phyloP scores from a whole-genome alignment of 2,329 filamentous ascomycete genomes.

The Hortaea sp. region DNA sequence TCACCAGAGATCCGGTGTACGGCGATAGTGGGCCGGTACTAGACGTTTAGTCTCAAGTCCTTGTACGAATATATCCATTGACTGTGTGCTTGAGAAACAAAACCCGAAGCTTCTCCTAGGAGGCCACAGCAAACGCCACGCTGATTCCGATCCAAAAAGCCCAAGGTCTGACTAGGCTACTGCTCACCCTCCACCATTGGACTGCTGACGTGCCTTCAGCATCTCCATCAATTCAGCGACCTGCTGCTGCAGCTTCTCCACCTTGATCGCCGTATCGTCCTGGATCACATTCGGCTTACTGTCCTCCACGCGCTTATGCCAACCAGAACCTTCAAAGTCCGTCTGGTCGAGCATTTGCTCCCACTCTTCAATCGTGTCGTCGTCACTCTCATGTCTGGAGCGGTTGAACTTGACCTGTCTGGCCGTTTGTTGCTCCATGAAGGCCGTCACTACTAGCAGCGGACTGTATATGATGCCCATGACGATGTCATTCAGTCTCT shows the following conservation, averaged over 20 bases:
- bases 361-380: conserved; percentile 86
- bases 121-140: too few species aligned
- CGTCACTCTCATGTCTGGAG: conserved; percentile 72
- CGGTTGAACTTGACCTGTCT: conserved; percentile 50
- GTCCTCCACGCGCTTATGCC: conserved; percentile 68
- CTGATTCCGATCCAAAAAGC: too few species aligned
- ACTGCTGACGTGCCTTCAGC: too few species aligned
- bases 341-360: conserved; percentile 65
- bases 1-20: conserved; percentile 51
- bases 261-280: conserved; percentile 64
- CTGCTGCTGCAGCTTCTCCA: conserved; percentile 34
- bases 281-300: conserved; percentile 73
- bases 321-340: conserved; percentile 75
- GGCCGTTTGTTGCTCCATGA: conserved; percentile 37
- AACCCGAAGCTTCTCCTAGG: too few species aligned
- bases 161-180: too few species aligned
- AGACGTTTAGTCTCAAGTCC: conserved; percentile 21
- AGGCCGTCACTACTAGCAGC: conserved; percentile 67
- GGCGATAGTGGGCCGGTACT: conserved; percentile 45
- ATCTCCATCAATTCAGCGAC: conserved; percentile 34
- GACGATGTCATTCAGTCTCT: conserved; percentile 74
- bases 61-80: too few species aligned
- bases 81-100: too few species aligned
- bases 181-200: too few species aligned
- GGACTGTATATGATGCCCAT: conserved; percentile 83